phyloP scores from a whole-genome alignment of 202 grass and related monocot genomes.

The Zizania palustris region DNA sequence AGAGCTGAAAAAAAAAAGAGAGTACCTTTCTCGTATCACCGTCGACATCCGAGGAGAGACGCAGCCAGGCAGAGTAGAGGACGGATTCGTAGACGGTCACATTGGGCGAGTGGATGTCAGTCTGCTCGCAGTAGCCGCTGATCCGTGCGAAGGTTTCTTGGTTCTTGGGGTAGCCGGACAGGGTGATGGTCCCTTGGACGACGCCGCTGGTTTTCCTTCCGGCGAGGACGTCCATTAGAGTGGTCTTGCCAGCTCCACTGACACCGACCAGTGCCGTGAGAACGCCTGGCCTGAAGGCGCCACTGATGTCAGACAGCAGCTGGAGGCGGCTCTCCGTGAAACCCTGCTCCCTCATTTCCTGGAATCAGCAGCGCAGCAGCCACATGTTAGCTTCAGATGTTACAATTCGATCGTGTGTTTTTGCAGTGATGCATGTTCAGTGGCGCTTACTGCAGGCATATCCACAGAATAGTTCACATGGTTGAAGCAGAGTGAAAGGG shows the following conservation, averaged over 20 bases:
- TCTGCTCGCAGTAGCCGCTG: conserved; percentile 91
- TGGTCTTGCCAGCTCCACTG: conserved; percentile 93
- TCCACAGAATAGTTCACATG: conserved; percentile 89
- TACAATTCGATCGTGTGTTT: too few relatives aligned
- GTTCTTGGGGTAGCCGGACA: conserved; percentile 83
- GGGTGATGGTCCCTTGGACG: conserved; percentile 67
- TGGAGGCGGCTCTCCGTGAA: conserved; percentile 62
- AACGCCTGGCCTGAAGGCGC: conserved; percentile 79
- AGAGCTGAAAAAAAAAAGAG: too few relatives aligned
- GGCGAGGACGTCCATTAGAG: conserved; percentile 95
- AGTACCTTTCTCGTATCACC: conserved; percentile 52
- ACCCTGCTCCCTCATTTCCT: conserved; percentile 97
- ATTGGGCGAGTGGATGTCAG: conserved; percentile 90
- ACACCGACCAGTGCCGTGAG: conserved; percentile 89
- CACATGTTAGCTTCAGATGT: neutral
- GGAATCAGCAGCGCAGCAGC: conserved; percentile 1
- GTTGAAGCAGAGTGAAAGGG: conserved; percentile 80
- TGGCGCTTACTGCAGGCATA: conserved; percentile 95
- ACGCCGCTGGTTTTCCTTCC: conserved; percentile 87
- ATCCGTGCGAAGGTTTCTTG: conserved; percentile 93
- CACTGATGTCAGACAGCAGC: conserved; percentile 74
- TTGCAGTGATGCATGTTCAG: too few relatives aligned
- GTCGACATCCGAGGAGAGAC: conserved; percentile 68
- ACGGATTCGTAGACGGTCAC: conserved; percentile 83
- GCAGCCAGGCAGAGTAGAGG: conserved; percentile 81